These are phyloP conservation scores for Eucalyptus rudis DNA, from an alignment of 345 rosid species.

Conservation along the genomic window DNA sequence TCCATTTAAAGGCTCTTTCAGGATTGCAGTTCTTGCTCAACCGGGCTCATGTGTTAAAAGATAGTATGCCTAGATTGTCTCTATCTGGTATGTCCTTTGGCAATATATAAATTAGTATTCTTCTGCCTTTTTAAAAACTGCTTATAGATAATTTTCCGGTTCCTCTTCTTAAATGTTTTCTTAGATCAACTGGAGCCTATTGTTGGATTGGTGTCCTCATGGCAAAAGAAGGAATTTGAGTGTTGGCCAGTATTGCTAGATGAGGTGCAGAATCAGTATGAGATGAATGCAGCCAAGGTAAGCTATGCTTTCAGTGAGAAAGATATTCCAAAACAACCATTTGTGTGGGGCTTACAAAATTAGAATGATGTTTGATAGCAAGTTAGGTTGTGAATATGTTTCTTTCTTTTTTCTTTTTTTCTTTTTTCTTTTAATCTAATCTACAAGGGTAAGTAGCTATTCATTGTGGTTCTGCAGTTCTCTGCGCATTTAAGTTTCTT, in stretches of 20 bases:
- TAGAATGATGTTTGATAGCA: background rate
- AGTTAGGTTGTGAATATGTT: background rate
- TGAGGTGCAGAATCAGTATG: slow-evolving; percentile 77
- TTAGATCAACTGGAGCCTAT: slow-evolving; percentile 65
- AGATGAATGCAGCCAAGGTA: slow-evolving; percentile 77
- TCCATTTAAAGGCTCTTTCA: slow-evolving; percentile 48
- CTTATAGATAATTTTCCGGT: background rate
- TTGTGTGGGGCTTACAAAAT: background rate
- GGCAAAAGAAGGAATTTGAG: slow-evolving; percentile 87
- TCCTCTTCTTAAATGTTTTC: background rate
- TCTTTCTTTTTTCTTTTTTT: background rate
- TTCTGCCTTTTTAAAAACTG: background rate
- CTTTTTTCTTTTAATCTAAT: background rate
- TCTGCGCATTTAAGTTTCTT: background rate
- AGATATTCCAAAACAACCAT: background rate
- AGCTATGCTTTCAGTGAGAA: background rate
- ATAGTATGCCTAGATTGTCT: slow-evolving; percentile 58
- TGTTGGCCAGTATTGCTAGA: slow-evolving; percentile 79
- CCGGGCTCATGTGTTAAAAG: slow-evolving; percentile 37
- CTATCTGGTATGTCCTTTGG: slow-evolving; percentile 40
- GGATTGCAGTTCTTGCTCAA: slow-evolving; percentile 76
- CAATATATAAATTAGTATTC: no score
- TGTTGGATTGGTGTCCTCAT: slow-evolving; percentile 40
- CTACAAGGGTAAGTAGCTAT: background rate
- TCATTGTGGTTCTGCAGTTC: background rate